These are phyloP conservation scores for Sanguinoderma infundibulare DNA, from an alignment of 1,284 basidiomycete genomes.

Conservation along the genomic window DNA sequence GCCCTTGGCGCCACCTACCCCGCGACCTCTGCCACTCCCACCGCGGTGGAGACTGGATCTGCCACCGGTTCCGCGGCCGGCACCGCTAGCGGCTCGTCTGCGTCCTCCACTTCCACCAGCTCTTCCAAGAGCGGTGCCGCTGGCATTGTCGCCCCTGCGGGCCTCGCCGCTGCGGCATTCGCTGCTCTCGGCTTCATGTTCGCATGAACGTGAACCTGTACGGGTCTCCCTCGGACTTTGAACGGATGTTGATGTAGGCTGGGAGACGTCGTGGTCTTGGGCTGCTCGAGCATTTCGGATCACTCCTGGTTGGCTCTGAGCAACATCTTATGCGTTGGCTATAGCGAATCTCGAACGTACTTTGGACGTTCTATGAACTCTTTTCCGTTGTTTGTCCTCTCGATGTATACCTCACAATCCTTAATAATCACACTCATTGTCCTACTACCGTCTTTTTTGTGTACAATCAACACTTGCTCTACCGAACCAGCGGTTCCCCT, in stretches of 20 bases:
- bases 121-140: conserved; percentile 24
- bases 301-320: neutral
- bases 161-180: conserved; percentile 31
- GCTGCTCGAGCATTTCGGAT: neutral
- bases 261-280: neutral
- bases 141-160: conserved; percentile 27
- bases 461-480: neutral
- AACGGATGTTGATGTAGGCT: neutral
- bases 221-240: neutral
- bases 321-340: neutral
- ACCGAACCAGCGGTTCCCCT: too few species aligned
- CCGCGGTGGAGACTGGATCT: conserved; percentile 30
- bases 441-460: neutral
- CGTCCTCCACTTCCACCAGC: conserved; percentile 17
- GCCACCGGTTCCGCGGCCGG: conserved; percentile 30
- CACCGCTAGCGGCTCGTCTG: conserved; percentile 29
- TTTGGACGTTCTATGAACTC: conserved; percentile 1
- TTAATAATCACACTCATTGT: conserved; percentile 23
- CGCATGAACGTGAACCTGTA: conserved; percentile 19
- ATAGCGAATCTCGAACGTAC: neutral
- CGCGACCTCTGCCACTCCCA: conserved; percentile 42
- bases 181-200: conserved; percentile 34
- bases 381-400: conserved; percentile 3
- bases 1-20: conserved; percentile 66
- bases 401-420: conserved; percentile 25